phyloP scores from a whole-genome alignment of 306 rosid genomes.

The Prunus dulcis region DNA sequence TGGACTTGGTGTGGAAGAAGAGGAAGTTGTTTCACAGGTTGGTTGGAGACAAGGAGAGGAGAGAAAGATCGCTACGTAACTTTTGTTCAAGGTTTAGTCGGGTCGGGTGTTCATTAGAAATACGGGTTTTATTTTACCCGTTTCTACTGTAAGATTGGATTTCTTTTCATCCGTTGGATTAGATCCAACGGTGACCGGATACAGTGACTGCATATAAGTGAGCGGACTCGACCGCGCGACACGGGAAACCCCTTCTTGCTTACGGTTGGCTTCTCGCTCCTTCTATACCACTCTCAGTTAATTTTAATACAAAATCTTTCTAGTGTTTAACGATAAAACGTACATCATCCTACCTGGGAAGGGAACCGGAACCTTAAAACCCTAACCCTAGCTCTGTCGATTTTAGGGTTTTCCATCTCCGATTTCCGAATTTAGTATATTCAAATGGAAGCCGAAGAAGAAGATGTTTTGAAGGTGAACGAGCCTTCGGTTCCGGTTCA shows the following conservation, averaged over 20 bases:
- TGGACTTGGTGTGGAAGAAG: no score
- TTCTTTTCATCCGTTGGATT: no score
- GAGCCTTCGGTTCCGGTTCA: conserved; percentile 17
- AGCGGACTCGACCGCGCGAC: not conserved
- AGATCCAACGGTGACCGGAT: no score
- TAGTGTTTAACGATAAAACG: not conserved
- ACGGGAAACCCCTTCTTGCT: not conserved
- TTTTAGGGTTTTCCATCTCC: conserved; percentile 43
- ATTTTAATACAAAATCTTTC: not conserved
- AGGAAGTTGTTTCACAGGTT: no score
- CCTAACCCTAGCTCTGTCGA: conserved; percentile 23
- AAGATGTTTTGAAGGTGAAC: conserved; percentile 34
- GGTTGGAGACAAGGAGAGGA: no score
- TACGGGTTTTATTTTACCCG: no score
- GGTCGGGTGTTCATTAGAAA: no score
- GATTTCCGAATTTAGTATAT: conserved; percentile 10
- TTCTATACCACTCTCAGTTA: not conserved
- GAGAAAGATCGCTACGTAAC: no score
- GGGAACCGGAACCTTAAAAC: conserved; percentile 22
- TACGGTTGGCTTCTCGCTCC: not conserved
- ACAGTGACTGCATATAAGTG: no score
- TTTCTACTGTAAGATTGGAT: no score
- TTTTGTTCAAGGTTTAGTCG: no score
- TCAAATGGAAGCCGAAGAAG: conserved; percentile 57
- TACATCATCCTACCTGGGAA: conserved; percentile 1